phyloP scores from a whole-genome alignment of 305 asterid species.

The Fraxinus ornus region DNA sequence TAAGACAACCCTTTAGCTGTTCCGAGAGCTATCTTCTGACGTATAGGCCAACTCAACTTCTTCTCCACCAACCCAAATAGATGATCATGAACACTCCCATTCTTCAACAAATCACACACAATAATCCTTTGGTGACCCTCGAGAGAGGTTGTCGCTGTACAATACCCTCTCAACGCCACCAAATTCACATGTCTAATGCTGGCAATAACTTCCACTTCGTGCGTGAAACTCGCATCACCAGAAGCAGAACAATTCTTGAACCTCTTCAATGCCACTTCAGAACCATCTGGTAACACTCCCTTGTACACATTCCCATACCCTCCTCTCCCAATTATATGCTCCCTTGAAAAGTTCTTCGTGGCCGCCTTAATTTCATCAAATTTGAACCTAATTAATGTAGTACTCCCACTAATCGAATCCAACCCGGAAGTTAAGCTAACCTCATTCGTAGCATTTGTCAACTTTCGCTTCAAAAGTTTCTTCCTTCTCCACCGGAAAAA shows the following conservation, averaged over 20 bases:
- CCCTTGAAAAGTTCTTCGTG: conserved; percentile 47
- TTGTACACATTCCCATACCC: conserved; percentile 61
- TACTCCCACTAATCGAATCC: conserved; percentile 42
- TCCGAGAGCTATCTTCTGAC: conserved; percentile 52
- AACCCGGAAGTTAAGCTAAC: conserved; percentile 29
- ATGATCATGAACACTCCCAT: conserved; percentile 62
- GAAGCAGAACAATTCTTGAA: conserved; percentile 61
- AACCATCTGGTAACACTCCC: conserved; percentile 45
- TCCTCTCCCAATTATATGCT: conserved; percentile 51
- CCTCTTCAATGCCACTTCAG: conserved; percentile 59
- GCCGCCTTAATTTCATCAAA: conserved; percentile 45
- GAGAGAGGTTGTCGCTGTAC: conserved; percentile 49
- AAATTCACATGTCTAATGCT: conserved; percentile 60
- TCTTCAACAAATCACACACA: conserved; percentile 56
- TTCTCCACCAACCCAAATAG: conserved; percentile 35
- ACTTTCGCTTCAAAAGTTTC: conserved; percentile 10
- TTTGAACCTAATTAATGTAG: conserved; percentile 38
- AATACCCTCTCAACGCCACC: conserved; percentile 57
- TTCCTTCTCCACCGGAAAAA: conserved; percentile 27
- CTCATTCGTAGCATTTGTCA: conserved; percentile 12
- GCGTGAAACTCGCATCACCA: conserved; percentile 50
- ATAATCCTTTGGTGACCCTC: conserved; percentile 69
- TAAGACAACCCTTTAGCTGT: conserved; percentile 56
- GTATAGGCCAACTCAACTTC: conserved; percentile 51
- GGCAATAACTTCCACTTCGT: conserved; percentile 61